Evolutionary conservation across 495 filamentous ascomycete genomes (phyloP).

Genomic region (Aspergillus cavernicola): DNA sequence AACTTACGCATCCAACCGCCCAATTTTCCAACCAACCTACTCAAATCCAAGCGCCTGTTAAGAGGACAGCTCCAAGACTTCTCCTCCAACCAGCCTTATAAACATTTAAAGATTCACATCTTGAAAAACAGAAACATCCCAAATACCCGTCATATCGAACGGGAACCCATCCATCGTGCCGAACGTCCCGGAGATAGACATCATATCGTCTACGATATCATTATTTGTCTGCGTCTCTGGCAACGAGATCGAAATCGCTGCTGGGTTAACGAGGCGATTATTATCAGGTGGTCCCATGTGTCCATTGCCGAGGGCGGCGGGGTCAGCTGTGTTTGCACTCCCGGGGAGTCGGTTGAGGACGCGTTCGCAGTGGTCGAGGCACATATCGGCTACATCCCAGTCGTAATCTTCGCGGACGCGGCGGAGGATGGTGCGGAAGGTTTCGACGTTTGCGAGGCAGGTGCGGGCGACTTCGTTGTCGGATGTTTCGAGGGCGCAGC

Average conservation of each 20-base stretch:
- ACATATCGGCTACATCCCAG: constrained; percentile 54
- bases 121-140: constrained; percentile 48
- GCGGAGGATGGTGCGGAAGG: constrained; percentile 41
- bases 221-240: constrained; percentile 49
- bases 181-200: constrained; percentile 48
- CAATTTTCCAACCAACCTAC: background rate
- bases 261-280: constrained; percentile 39
- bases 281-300: constrained; percentile 9
- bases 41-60: background rate
- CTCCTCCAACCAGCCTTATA: background rate
- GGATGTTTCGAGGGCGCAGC: constrained; percentile 45
- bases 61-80: background rate
- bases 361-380: constrained; percentile 49
- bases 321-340: constrained; percentile 7
- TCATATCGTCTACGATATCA: constrained; percentile 51
- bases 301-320: background rate
- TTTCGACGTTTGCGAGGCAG: constrained; percentile 42
- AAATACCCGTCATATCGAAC: constrained; percentile 51
- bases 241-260: constrained; percentile 42
- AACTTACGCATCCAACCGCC: background rate
- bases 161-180: constrained; percentile 50
- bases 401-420: constrained; percentile 50
- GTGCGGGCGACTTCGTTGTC: constrained; percentile 37
- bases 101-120: constrained; percentile 38
- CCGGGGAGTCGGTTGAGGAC: constrained; percentile 42